These are phyloP conservation scores for Ciborinia camelliae DNA, from an alignment of 2,329 filamentous ascomycete genomes.

Conservation along the genomic window DNA sequence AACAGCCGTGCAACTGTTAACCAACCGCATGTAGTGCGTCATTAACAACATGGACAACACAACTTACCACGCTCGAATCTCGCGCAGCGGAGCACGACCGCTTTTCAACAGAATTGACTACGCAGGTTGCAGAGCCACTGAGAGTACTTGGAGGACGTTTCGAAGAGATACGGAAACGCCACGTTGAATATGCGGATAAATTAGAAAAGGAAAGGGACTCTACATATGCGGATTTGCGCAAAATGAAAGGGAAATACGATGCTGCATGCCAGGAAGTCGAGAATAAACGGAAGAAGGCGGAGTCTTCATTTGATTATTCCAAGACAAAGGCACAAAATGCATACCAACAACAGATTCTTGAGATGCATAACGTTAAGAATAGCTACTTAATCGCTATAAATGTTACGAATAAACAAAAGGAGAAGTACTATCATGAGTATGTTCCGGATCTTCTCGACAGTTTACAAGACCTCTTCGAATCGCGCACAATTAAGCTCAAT, in stretches of 20 bases:
- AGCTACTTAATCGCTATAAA: constrained; percentile 96
- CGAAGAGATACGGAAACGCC: constrained; percentile 88
- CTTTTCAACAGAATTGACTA: constrained; percentile 73
- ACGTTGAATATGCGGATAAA: constrained; percentile 83
- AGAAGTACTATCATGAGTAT: constrained; percentile 96
- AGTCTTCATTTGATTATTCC: constrained; percentile 80
- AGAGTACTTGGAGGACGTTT: constrained; percentile 71
- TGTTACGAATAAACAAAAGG: constrained; percentile 95
- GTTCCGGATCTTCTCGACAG: constrained; percentile 91
- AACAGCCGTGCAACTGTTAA: constrained; percentile 19
- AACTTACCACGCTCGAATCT: constrained; percentile 84
- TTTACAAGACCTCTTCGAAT: constrained; percentile 89
- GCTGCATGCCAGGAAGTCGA: constrained; percentile 91
- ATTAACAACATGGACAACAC: constrained; percentile 93
- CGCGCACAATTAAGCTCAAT: constrained; percentile 80
- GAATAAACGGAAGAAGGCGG: constrained; percentile 88
- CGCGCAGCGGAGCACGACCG: constrained; percentile 86
- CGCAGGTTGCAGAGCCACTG: constrained; percentile 80
- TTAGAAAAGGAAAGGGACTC: constrained; percentile 85
- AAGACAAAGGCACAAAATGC: constrained; percentile 87
- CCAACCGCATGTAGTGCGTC: constrained; percentile 61
- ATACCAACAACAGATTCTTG: constrained; percentile 86
- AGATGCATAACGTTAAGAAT: constrained; percentile 98
- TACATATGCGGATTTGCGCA: constrained; percentile 80
- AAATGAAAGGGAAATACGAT: constrained; percentile 92